Evolutionary conservation across 2,329 filamentous ascomycete genomes (phyloP), one percentile per base, ranked within the genome.

Genomic region (Epicoccum sorghinum): DNA sequence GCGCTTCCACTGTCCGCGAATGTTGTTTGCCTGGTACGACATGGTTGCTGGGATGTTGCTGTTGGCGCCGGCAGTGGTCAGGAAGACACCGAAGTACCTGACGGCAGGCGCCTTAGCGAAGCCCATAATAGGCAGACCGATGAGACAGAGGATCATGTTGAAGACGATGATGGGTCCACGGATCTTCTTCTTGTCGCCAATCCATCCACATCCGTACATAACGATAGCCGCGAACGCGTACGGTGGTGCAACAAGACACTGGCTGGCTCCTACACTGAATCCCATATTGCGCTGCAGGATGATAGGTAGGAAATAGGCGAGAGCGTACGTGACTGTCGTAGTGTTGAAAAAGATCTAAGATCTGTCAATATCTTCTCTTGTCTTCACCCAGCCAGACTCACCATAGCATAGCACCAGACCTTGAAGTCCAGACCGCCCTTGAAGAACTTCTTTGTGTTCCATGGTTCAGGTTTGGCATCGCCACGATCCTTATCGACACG

Each of bases 1-100:
- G 42, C 91, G 85, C 78, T 93, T 96, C 90, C 90, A 96, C 76
- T 95, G 90, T 0, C 90, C 91, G 47, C 89, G 86, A 67, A 96
- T 88, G 75, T 96, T 96, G 77, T 93, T 95, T 37, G 90, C 89
- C 77, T 93, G 90, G 77, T 91, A 95, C 0, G 89, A 83, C 78
- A 96, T 85, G 40, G 85, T 80, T 1, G 86, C 81, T 0, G 91
- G 91, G 4, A 93, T 80, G 70, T 95, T 95, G 60, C 87, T 83
- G 73, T 92, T 92, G 59, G 87, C 86, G 7, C 89, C 90, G 0
- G 89, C 88, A 0, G 89, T 88, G n/a, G 86, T 82, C 42, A 93
- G 77, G 77, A 93, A 93, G 52, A 91, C 82, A 49, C 89, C 89
- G 58, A 90, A 86, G 74, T 91, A 92, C 39, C 88, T 83, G 8